phyloP scores from a whole-genome alignment of 495 filamentous ascomycete species.

The Penicillium egyptiacum region DNA sequence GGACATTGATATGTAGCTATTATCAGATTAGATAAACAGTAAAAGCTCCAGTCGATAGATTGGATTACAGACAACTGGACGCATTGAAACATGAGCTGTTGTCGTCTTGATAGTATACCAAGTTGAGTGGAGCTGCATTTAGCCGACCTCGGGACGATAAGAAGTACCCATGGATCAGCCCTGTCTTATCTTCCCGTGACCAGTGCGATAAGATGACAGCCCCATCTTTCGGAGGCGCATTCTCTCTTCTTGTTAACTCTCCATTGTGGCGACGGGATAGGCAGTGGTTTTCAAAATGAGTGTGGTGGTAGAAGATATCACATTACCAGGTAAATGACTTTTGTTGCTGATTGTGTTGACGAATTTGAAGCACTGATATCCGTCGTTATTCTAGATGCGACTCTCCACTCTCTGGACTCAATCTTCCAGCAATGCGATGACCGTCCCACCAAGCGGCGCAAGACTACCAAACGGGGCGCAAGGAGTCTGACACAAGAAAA shows the following conservation, averaged over 20 bases:
- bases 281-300: conserved; percentile 25
- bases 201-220: neutral
- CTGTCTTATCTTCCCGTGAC: conserved; percentile 6
- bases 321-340: conserved; percentile 24
- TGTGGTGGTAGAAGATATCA: conserved; percentile 23
- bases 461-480: conserved; percentile 21
- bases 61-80: no score
- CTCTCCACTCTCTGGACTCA: conserved; percentile 27
- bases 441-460: conserved; percentile 41
- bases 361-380: conserved; percentile 13
- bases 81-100: no score
- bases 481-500: conserved; percentile 24
- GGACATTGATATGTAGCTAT: no score
- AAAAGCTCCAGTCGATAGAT: no score
- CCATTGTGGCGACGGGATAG: conserved; percentile 11
- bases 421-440: conserved; percentile 25
- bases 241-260: neutral
- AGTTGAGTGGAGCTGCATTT: neutral
- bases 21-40: no score
- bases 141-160: neutral
- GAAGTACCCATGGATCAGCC: neutral
- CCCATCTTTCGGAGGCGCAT: neutral
- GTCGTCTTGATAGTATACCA: neutral
- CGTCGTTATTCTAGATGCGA: conserved; percentile 22
- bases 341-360: neutral